Evolutionary conservation across 2,329 filamentous ascomycete species (phyloP).

Genomic region (Phoma herbarum): DNA sequence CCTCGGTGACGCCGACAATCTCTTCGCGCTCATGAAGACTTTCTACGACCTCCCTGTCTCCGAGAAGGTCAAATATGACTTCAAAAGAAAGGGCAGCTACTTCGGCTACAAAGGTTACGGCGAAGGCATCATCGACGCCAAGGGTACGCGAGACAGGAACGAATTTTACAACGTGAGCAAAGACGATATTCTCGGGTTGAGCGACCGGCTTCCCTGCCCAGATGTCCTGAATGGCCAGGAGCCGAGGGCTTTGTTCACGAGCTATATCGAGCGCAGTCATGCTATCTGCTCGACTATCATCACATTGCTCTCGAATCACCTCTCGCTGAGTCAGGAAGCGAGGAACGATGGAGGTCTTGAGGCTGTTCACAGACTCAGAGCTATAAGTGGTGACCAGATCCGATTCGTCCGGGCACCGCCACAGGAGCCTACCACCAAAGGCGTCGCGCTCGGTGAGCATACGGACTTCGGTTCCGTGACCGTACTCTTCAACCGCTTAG

Average conservation of each 20-base stretch:
- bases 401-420: slow-evolving; percentile 62
- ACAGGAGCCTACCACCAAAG: slow-evolving; percentile 37
- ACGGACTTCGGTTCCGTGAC: slow-evolving; percentile 67
- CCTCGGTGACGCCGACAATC: slow-evolving; percentile 51
- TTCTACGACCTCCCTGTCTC: slow-evolving; percentile 60
- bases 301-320: slow-evolving; percentile 54
- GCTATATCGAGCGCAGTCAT: slow-evolving; percentile 58
- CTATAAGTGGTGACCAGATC: slow-evolving; percentile 62
- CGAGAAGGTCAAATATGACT: slow-evolving; percentile 65
- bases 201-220: slow-evolving; percentile 11
- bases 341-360: slow-evolving; percentile 51
- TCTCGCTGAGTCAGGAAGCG: slow-evolving; percentile 46
- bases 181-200: slow-evolving; percentile 59
- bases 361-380: slow-evolving; percentile 57
- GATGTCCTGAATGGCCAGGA: neutral
- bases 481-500: slow-evolving; percentile 64
- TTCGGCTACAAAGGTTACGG: slow-evolving; percentile 62
- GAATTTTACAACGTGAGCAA: slow-evolving; percentile 67
- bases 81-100: slow-evolving; percentile 60
- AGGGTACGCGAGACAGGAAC: slow-evolving; percentile 61
- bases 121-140: slow-evolving; percentile 56
- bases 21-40: slow-evolving; percentile 58
- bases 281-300: slow-evolving; percentile 57
- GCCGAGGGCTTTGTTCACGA: slow-evolving; percentile 41
- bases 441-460: slow-evolving; percentile 60